These are phyloP conservation scores for Ogataea trehaloabstinens DNA, from an alignment of 805 yeast species.

Conservation along the genomic window DNA sequence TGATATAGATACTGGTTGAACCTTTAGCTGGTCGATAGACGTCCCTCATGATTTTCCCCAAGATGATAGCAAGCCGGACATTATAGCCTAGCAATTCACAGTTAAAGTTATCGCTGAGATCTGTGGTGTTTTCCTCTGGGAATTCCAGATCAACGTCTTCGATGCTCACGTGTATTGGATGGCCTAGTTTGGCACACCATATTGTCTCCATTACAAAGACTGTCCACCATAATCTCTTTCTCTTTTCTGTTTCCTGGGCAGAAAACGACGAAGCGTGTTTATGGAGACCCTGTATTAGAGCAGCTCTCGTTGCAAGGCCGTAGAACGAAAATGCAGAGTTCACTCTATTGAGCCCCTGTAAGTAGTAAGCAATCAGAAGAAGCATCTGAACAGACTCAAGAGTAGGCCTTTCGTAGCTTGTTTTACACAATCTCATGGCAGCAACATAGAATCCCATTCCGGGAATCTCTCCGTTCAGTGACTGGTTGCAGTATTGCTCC, in stretches of 20 bases:
- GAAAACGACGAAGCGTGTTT: conserved; percentile 13
- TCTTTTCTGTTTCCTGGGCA: conserved; percentile 26
- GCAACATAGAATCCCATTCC: conserved; percentile 29
- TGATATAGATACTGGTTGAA: no score
- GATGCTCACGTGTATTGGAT: conserved; percentile 33
- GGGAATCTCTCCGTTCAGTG: conserved; percentile 16
- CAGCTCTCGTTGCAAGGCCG: conserved; percentile 32
- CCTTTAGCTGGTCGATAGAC: no score
- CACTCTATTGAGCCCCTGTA: conserved; percentile 34
- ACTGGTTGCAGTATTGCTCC: conserved; percentile 16
- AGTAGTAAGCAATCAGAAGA: conserved; percentile 31
- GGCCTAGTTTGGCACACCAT: conserved; percentile 33
- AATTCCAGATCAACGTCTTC: conserved; percentile 29
- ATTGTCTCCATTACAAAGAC: conserved; percentile 31
- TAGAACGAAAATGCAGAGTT: conserved; percentile 31
- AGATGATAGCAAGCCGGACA: conserved; percentile 15
- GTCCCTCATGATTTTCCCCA: conserved; percentile 27
- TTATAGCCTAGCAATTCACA: conserved; percentile 23
- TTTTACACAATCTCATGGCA: conserved; percentile 22
- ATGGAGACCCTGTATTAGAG: conserved; percentile 31
- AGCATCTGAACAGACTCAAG: conserved; percentile 27
- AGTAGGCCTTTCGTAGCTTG: conserved; percentile 29
- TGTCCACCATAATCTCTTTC: conserved; percentile 38
- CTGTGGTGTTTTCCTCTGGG: conserved; percentile 14
- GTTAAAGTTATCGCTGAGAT: conserved; percentile 29